Percentiles rank a stretch among this genome's conserved stretches.
Evolutionary conservation across 2,329 filamentous ascomycete species (phyloP).

Genomic region (Sporothrix humicola): DNA sequence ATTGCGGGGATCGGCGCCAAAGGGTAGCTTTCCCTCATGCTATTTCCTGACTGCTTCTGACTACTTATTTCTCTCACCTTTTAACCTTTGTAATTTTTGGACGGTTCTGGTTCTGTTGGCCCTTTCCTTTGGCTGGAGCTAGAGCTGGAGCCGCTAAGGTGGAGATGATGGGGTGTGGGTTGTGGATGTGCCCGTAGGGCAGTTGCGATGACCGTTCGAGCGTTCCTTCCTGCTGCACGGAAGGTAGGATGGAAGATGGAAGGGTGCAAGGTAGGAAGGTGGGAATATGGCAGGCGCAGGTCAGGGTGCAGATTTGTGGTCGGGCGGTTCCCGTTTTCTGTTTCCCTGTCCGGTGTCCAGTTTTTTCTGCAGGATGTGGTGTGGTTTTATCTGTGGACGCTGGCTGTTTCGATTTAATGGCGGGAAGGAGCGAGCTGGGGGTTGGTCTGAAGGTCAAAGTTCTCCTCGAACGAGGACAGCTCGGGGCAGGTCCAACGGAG

Average conservation of each 20-base stretch:
- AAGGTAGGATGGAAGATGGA: slow-evolving; percentile 17
- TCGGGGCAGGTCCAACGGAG: not conserved
- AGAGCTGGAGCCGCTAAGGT: slow-evolving; percentile 9
- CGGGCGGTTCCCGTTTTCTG: not conserved
- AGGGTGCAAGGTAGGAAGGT: too few species aligned
- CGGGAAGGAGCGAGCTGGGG: slow-evolving; percentile 6
- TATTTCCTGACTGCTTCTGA: not conserved
- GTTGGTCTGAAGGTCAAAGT: not conserved
- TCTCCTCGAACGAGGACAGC: not conserved
- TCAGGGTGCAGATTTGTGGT: not conserved
- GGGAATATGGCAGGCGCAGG: too few species aligned
- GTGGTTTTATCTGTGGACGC: not conserved
- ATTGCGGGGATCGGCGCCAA: slow-evolving; percentile 28
- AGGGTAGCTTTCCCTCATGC: slow-evolving; percentile 9
- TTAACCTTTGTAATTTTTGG: not conserved
- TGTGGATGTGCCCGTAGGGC: not conserved
- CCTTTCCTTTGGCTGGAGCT: not conserved
- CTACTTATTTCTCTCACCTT: not conserved
- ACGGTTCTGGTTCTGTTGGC: not conserved
- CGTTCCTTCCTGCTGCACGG: slow-evolving; percentile 17
- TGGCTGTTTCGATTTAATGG: not conserved
- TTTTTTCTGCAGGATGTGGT: not conserved
- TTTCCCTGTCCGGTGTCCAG: not conserved
- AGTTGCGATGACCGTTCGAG: not conserved
- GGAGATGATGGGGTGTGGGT: slow-evolving; percentile 3